Evolutionary conservation across 495 filamentous ascomycete genomes (phyloP).

Genomic region (Sporormia fimetaria): DNA sequence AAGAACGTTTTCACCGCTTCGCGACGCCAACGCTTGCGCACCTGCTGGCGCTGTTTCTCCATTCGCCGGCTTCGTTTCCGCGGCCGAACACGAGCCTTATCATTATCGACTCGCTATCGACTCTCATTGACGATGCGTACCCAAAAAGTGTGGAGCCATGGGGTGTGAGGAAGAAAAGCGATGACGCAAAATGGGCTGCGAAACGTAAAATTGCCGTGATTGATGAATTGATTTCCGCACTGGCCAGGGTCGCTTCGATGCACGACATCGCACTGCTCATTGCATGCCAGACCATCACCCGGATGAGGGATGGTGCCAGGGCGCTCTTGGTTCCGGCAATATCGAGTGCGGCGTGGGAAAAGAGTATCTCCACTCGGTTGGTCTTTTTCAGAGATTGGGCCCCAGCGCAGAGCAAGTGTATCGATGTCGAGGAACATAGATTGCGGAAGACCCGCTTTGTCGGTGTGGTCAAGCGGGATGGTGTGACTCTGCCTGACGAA

Average conservation of each 20-base stretch:
- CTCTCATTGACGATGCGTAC: slow-evolving; percentile 62
- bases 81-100: slow-evolving; percentile 50
- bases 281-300: slow-evolving; percentile 61
- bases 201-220: slow-evolving; percentile 52
- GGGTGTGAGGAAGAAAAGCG: slow-evolving; percentile 33
- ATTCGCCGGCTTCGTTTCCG: slow-evolving; percentile 49
- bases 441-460: slow-evolving; percentile 29
- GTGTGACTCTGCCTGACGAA: slow-evolving; percentile 24
- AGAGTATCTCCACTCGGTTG: slow-evolving; percentile 51
- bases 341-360: slow-evolving; percentile 58
- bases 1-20: slow-evolving; percentile 30
- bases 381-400: slow-evolving; percentile 60
- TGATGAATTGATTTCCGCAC: slow-evolving; percentile 42
- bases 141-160: slow-evolving; percentile 39
- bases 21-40: slow-evolving; percentile 53
- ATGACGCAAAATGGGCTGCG: slow-evolving; percentile 43
- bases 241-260: slow-evolving; percentile 54
- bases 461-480: slow-evolving; percentile 28
- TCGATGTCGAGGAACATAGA: slow-evolving; percentile 12
- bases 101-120: slow-evolving; percentile 67
- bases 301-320: slow-evolving; percentile 42
- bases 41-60: slow-evolving; percentile 58
- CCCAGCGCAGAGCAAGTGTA: slow-evolving; percentile 21
- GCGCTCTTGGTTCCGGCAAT: slow-evolving; percentile 64
- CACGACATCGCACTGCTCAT: slow-evolving; percentile 56